A percentile compares a stretch with the other conserved stretches of the same genome.
phyloP scores from a whole-genome alignment of 2,329 filamentous ascomycete species.

The Cercospora janseana region DNA sequence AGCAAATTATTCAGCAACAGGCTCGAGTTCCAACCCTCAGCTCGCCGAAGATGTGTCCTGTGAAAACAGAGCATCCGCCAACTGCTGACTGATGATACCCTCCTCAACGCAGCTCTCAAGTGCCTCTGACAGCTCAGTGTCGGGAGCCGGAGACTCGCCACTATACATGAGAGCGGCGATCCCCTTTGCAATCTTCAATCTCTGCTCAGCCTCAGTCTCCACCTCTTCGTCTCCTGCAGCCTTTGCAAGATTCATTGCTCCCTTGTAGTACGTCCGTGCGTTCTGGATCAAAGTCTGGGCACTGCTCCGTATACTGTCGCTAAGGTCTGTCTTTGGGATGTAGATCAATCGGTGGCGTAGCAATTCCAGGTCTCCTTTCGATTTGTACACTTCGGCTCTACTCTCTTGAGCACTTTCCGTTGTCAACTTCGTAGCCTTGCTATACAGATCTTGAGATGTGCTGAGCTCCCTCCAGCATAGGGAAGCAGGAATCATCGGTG shows the following conservation, averaged over 20 bases:
- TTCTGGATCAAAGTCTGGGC: constrained; percentile 52
- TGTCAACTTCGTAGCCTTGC: constrained; percentile 51
- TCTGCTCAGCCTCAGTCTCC: constrained; percentile 45
- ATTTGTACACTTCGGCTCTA: constrained; percentile 52
- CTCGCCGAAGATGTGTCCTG: constrained; percentile 9
- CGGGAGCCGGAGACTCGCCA: constrained; percentile 39
- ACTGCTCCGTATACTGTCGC: constrained; percentile 46
- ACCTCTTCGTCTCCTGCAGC: constrained; percentile 28
- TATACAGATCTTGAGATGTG: constrained; percentile 51
- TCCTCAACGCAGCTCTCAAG: constrained; percentile 55
- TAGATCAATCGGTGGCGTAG: constrained; percentile 52
- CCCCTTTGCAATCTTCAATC: constrained; percentile 40
- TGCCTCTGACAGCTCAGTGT: constrained; percentile 43
- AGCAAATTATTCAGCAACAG: too few species aligned
- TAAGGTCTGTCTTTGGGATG: constrained; percentile 35
- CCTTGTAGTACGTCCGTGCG: constrained; percentile 58
- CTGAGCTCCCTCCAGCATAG: constrained; percentile 54
- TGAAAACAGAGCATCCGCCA: constrained; percentile 22
- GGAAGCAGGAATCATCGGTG: constrained; percentile 26
- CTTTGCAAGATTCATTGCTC: constrained; percentile 42
- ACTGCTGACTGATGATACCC: constrained; percentile 42
- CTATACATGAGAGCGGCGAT: constrained; percentile 43
- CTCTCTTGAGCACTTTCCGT: constrained; percentile 43
- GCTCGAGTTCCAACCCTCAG: constrained; percentile 4
- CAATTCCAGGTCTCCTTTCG: constrained; percentile 57